These are phyloP conservation scores for Dryas integrifolia DNA, from an alignment of 331 rosid species.

Conservation along the genomic window DNA sequence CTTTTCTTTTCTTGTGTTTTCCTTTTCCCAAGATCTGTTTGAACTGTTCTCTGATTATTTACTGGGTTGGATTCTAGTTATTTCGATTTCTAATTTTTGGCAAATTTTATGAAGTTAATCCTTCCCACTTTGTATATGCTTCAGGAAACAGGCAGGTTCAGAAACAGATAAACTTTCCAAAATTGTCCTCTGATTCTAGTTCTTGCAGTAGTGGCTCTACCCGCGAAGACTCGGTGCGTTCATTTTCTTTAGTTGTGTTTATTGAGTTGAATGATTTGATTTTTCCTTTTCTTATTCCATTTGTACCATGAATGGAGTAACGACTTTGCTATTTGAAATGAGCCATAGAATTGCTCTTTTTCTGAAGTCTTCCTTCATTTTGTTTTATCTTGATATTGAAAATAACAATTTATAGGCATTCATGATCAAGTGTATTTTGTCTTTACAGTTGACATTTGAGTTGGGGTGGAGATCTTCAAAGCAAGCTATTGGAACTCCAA, in stretches of 20 bases:
- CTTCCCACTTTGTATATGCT: slow-evolving; percentile 17
- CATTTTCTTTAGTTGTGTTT: slow-evolving; percentile 14
- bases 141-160: slow-evolving; percentile 53
- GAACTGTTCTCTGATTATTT: not conserved
- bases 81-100: not conserved
- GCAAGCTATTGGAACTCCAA: slow-evolving; percentile 60
- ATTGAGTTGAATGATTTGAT: not conserved
- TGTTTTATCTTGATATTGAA: not conserved
- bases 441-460: slow-evolving; percentile 56
- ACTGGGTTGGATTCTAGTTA: slow-evolving; percentile 26
- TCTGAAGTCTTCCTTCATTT: slow-evolving; percentile 1
- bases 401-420: not conserved
- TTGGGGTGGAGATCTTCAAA: slow-evolving; percentile 64
- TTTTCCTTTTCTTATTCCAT: not conserved
- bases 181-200: slow-evolving; percentile 52
- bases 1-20: not conserved
- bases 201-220: slow-evolving; percentile 52
- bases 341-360: not conserved
- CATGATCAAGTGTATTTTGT: slow-evolving; percentile 14
- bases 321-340: not conserved
- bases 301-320: not conserved
- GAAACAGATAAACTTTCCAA: slow-evolving; percentile 38
- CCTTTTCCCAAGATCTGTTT: not conserved
- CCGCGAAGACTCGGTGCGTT: slow-evolving; percentile 60
- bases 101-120: not conserved